phyloP scores from a whole-genome alignment of 2,329 filamentous ascomycete species.

The Cladosporium sp. region DNA sequence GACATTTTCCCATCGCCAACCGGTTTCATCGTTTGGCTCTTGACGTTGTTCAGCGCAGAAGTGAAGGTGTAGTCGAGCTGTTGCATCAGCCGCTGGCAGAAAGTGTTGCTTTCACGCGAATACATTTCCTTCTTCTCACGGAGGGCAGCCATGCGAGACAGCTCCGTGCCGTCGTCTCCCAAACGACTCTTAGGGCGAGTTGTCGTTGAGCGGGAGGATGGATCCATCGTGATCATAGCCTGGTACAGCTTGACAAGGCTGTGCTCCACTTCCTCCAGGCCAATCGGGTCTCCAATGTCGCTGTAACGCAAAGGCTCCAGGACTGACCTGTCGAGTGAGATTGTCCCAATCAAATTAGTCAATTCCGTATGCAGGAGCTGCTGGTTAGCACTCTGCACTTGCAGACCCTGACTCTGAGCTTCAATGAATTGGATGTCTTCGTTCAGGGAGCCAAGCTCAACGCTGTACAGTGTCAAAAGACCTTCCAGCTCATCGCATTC shows the following conservation, averaged over 20 bases:
- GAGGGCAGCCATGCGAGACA: constrained; percentile 82
- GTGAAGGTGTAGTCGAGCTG: constrained; percentile 80
- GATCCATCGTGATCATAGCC: constrained; percentile 90
- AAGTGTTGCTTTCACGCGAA: constrained; percentile 64
- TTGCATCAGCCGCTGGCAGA: constrained; percentile 71
- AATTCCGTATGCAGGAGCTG: constrained; percentile 88
- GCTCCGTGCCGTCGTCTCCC: constrained; percentile 62
- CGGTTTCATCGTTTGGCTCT: constrained; percentile 28
- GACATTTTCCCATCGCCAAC: constrained; percentile 33
- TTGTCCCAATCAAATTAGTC: constrained; percentile 79
- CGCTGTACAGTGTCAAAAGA: constrained; percentile 84
- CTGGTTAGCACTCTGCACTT: constrained; percentile 95
- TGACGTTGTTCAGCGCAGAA: constrained; percentile 56
- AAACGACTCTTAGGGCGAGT: constrained; percentile 38
- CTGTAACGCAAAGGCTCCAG: constrained; percentile 67
- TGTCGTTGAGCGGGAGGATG: constrained; percentile 54
- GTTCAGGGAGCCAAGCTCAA: constrained; percentile 86
- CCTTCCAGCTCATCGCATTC: constrained; percentile 97
- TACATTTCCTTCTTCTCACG: constrained; percentile 94
- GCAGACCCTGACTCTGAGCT: constrained; percentile 90
- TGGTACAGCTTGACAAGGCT: constrained; percentile 79
- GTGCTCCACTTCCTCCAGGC: constrained; percentile 70
- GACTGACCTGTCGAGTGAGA: constrained; percentile 73
- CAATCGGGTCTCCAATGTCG: constrained; percentile 63
- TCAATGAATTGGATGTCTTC: constrained; percentile 97